Evolutionary conservation across 371 early-diverging fungal genomes (phyloP).

Genomic region (Nematocida displodere): DNA sequence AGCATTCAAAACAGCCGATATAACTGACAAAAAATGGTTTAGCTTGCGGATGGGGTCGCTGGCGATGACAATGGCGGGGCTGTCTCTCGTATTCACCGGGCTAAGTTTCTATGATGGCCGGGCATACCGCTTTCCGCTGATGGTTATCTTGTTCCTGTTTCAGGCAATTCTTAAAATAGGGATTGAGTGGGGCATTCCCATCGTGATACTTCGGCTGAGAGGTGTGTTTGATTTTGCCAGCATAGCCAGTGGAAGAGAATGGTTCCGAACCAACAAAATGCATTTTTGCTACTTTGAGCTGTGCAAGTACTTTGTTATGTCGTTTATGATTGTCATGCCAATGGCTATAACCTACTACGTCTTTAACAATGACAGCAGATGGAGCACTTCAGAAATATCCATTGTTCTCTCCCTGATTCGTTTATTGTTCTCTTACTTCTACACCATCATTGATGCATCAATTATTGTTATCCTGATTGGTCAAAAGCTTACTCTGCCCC

Average conservation of each 20-base stretch:
- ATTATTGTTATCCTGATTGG: constrained; percentile 29
- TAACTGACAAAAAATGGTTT: not conserved
- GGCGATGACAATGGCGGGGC: too few relatives aligned
- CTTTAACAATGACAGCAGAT: constrained; percentile 14
- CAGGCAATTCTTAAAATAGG: not conserved
- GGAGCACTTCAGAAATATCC: constrained; percentile 38
- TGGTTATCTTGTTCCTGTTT: not conserved
- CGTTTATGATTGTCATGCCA: constrained; percentile 5
- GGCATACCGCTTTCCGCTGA: too few relatives aligned
- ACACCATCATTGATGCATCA: constrained; percentile 1
- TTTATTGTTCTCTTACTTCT: constrained; percentile 4
- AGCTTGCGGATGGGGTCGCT: too few relatives aligned
- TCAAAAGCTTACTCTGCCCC: constrained; percentile 28
- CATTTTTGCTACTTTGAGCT: constrained; percentile 45
- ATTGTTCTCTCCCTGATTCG: constrained; percentile 34
- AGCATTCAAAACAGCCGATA: not conserved
- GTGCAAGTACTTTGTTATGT: constrained; percentile 12
- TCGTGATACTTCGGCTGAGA: not conserved
- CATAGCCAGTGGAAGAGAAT: not conserved
- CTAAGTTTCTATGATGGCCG: too few relatives aligned
- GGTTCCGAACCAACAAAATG: constrained; percentile 27
- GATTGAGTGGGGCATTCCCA: constrained; percentile 22
- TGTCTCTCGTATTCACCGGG: too few relatives aligned
- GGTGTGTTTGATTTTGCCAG: constrained; percentile 7
- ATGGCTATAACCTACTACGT: constrained; percentile 19